A percentile compares a stretch with the other conserved stretches of the same genome.
phyloP scores from a whole-genome alignment of 805 yeast genomes.

The Hanseniaspora taiwanica region DNA sequence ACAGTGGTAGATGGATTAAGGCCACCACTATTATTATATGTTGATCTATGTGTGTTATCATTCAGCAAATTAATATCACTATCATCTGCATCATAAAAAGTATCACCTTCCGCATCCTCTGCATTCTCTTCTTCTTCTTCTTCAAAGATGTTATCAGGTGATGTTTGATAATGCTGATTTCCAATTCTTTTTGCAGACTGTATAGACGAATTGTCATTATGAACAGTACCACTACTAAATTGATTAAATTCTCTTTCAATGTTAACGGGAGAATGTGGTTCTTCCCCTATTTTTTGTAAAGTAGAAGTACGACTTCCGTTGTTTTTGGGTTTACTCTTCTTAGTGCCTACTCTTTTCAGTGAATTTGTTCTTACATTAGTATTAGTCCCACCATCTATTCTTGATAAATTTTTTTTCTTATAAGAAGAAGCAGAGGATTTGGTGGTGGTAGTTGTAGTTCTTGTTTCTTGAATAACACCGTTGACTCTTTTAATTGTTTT shows the following conservation, averaged over 20 bases:
- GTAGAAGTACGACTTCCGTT: background rate
- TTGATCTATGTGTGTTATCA: background rate
- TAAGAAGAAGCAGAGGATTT: background rate
- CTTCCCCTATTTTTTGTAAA: background rate
- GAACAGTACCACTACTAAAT: conserved; percentile 3
- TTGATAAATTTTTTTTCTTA: background rate
- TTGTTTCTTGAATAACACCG: conserved; percentile 36
- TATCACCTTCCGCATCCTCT: background rate
- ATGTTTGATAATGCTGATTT: background rate
- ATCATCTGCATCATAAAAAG: background rate
- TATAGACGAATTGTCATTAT: conserved; percentile 17
- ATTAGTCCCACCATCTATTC: too few relatives aligned
- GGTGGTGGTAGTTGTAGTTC: conserved; percentile 25
- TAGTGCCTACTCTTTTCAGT: too few relatives aligned
- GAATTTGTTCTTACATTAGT: too few relatives aligned
- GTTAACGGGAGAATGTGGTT: too few relatives aligned
- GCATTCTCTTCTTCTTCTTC: background rate
- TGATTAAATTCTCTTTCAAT: background rate
- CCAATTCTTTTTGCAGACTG: too few relatives aligned
- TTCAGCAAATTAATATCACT: background rate
- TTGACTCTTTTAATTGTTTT: conserved; percentile 38
- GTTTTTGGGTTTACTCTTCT: background rate
- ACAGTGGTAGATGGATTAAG: background rate
- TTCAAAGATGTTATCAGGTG: too few relatives aligned
- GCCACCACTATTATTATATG: background rate